A percentile compares a stretch with the other conserved stretches of the same genome.
Conservation (phyloP, 371 early-diverging fungal species). For the Mucor saturninus region DNA sequence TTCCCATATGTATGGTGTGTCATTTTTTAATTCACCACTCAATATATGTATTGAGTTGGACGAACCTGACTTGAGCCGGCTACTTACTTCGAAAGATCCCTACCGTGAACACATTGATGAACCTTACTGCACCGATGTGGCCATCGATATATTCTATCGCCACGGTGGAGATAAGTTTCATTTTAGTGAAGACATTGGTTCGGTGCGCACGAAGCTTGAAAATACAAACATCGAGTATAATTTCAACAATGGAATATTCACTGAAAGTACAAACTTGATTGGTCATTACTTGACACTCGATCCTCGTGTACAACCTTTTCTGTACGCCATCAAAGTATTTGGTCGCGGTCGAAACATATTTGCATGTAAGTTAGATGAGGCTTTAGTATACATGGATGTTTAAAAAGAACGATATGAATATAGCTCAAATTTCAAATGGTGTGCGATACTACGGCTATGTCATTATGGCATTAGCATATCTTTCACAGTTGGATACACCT, state of each 20-base stretch:
- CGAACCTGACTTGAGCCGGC: conserved; percentile 11
- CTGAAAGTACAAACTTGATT: conserved; percentile 7
- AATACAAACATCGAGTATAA: conserved; percentile 1
- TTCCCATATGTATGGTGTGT: conserved; percentile 2
- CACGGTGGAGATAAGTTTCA: not conserved
- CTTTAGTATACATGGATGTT: not conserved
- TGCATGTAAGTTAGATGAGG: conserved; percentile 1
- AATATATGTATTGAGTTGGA: conserved; percentile 16
- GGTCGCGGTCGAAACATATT: conserved; percentile 9
- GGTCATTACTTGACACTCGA: conserved; percentile 10
- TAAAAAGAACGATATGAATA: not conserved
- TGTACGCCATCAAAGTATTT: conserved; percentile 7
- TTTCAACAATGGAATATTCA: conserved; percentile 13
- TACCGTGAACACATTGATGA: not conserved
- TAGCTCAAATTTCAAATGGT: not conserved
- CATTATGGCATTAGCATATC: conserved; percentile 13
- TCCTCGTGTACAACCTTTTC: conserved; percentile 1
- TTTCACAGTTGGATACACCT: conserved; percentile 15
- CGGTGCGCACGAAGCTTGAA: not conserved
- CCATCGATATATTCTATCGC: not conserved
- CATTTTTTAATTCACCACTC: not conserved
- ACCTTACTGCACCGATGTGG: not conserved
- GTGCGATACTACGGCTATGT: conserved; percentile 10
- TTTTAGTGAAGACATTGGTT: not conserved
- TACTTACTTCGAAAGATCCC: not conserved